A percentile compares a stretch with the other conserved stretches of the same genome.
These are phyloP conservation scores for Aspergillus bertholletiae DNA, from an alignment of 495 filamentous ascomycete genomes.

Conservation along the genomic window DNA sequence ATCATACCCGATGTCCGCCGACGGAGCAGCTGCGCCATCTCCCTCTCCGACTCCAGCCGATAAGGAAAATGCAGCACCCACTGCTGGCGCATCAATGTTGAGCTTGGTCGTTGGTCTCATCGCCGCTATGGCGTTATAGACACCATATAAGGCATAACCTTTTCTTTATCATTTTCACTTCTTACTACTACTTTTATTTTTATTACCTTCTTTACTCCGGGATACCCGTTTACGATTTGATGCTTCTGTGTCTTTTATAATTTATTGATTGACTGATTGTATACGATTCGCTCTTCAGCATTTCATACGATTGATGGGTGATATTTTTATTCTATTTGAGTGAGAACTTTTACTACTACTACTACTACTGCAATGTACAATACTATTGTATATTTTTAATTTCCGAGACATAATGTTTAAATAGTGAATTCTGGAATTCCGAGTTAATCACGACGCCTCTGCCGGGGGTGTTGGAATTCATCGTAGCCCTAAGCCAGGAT, in stretches of 20 bases:
- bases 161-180: constrained; percentile 21
- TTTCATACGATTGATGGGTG: background rate
- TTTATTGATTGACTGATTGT: constrained; percentile 13
- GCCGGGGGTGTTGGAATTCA: too few species aligned
- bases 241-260: constrained; percentile 10
- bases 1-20: background rate
- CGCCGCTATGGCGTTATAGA: constrained; percentile 16
- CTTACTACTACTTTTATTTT: constrained; percentile 18
- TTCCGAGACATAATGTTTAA: background rate
- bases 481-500: too few species aligned
- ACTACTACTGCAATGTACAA: background rate
- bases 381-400: background rate
- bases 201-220: constrained; percentile 18
- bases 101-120: constrained; percentile 27
- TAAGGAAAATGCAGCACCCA: constrained; percentile 18
- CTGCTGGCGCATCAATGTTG: constrained; percentile 21
- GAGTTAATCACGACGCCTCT: too few species aligned
- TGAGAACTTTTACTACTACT: too few species aligned
- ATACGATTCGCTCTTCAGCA: constrained; percentile 1
- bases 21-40: background rate
- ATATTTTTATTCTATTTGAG: background rate
- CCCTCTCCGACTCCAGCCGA: background rate
- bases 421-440: background rate
- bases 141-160: background rate
- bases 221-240: constrained; percentile 21